Evolutionary conservation across 345 rosid species (phyloP), one percentile per base, ranked within the genome.

Genomic region (Salix dunnii): DNA sequence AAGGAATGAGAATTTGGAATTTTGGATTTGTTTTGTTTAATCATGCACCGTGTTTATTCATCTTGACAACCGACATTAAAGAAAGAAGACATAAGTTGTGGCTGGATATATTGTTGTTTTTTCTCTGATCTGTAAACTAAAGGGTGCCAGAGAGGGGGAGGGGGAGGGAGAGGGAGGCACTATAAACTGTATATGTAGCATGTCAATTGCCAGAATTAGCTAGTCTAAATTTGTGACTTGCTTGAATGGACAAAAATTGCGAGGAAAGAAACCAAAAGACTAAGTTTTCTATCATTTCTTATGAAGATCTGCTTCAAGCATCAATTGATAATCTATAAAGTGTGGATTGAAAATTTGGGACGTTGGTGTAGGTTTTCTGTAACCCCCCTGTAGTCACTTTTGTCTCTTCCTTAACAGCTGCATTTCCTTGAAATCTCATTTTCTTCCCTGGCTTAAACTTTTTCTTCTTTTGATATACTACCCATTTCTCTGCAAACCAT

Each of bases 31-130:
- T 30, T 25, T 10, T 48, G 48, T 60, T 49, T 25, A 16, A 72
- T 30, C 43, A 72, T 53, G 81, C 33, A 78, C 42, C 38, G 18
- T 72, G 67, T 30, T 23, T 35, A 33, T 73, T 40, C 68, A 36
- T n/a, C 31, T 60, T 46, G 46, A 31, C 30, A 12, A 77, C 36
- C 51, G 25, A 20, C 60, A 49, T 17, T 35, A 2, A 7, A 63
- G 33, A 63, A 25, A 63, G 23, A 64, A 64, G 68, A 31, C 35
- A 64, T 18, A 17, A 14, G 7, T 31, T 30, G 68, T 31, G n/a
- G 62, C 62, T 8, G 62, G 13, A n/a, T 58, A n/a, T n/a, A 9
- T 10, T 58, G 10, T 58, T 9, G 3, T n/a, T 23, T 10, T 8
- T 9, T 1, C 28, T 3, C 62, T 58, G 62, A 23, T 58, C 62